phyloP scores from a whole-genome alignment of 805 yeast genomes.

The Saturnispora diversa region DNA sequence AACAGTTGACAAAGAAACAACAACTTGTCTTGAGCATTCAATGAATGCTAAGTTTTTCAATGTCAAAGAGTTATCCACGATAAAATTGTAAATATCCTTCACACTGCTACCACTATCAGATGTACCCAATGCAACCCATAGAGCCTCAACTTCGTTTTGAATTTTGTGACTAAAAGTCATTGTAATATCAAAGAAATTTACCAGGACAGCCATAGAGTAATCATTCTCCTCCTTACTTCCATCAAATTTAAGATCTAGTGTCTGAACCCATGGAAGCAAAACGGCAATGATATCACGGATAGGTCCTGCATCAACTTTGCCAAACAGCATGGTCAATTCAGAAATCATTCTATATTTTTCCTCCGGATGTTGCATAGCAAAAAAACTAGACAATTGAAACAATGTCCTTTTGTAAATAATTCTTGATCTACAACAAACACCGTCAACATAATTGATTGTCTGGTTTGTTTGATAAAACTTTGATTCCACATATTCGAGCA shows the following conservation, averaged over 20 bases:
- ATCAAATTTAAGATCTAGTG: slow-evolving; percentile 49
- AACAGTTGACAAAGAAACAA: slow-evolving; percentile 62
- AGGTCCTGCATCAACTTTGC: slow-evolving; percentile 47
- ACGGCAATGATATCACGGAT: slow-evolving; percentile 76
- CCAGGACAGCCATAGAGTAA: slow-evolving; percentile 58
- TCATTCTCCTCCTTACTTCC: slow-evolving; percentile 26
- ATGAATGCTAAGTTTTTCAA: slow-evolving; percentile 68
- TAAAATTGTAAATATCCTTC: slow-evolving; percentile 61
- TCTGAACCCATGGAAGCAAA: slow-evolving; percentile 87
- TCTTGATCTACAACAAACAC: slow-evolving; percentile 65
- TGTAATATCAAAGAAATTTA: slow-evolving; percentile 78
- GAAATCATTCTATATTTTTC: slow-evolving; percentile 58
- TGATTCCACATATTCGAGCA: slow-evolving; percentile 61
- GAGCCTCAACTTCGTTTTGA: slow-evolving; percentile 83
- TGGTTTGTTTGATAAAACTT: slow-evolving; percentile 46
- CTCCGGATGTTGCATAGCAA: slow-evolving; percentile 56
- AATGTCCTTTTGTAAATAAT: slow-evolving; percentile 84
- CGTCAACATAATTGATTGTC: slow-evolving; percentile 54
- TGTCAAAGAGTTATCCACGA: slow-evolving; percentile 58
- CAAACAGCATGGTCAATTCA: slow-evolving; percentile 61
- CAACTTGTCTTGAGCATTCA: slow-evolving; percentile 69
- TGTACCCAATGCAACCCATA: slow-evolving; percentile 91
- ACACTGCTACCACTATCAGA: slow-evolving; percentile 58
- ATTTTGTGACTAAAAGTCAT: slow-evolving; percentile 64
- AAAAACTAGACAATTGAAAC: slow-evolving; percentile 65